Evolutionary conservation across 2,329 filamentous ascomycete genomes (phyloP), one percentile per base, ranked within the genome.

Genomic region (Hymenoscyphus occultus): DNA sequence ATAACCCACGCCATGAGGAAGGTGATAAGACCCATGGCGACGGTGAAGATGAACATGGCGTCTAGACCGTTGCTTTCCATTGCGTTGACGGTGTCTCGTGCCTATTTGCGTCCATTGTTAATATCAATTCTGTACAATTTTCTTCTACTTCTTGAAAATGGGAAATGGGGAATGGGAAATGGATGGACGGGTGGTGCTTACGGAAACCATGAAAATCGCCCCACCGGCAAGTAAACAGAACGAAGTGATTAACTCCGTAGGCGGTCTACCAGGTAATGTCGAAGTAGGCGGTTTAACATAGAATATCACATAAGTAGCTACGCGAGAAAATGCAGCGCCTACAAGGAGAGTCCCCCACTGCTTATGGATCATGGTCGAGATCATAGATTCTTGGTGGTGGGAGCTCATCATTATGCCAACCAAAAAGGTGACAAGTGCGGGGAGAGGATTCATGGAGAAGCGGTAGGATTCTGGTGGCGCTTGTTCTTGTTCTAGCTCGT

Each of bases 361-460:
- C 74, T 89, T 89, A 79, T 98, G 94, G 59, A 98, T 85, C 91
- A 95, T 97, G 70, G 88, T 91, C 10, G 92, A 94, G 58, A 93
- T 84, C 89, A 92, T 92, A 66, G 87, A 91, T 35, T 82, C 77
- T 66, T 76, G 74, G 65, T 94, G 91, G 77, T 98, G 94, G 32
- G 91, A 92, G 74, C 90, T 90, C 94, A 98, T 98, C 91, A 97
- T 95, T 75, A 93, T 86, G 40, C 95, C 95, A 1, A 97, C 82
- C 0, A 97, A 81, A 65, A 97, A 81, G 70, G 98, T 94, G 59
- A 97, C 86, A 3, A 98, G 82, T 0, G 89, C 91, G 0, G 94
- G 95, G 71, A 98, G 86, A 0, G 93, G 94, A 76, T 98, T 97
- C 75, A 95, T 82, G 0, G 93, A 91, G 69, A 93, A 85, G 13